Evolutionary conservation across 2,329 filamentous ascomycete genomes (phyloP).

Genomic region (Hirsutella rhossiliensis): DNA sequence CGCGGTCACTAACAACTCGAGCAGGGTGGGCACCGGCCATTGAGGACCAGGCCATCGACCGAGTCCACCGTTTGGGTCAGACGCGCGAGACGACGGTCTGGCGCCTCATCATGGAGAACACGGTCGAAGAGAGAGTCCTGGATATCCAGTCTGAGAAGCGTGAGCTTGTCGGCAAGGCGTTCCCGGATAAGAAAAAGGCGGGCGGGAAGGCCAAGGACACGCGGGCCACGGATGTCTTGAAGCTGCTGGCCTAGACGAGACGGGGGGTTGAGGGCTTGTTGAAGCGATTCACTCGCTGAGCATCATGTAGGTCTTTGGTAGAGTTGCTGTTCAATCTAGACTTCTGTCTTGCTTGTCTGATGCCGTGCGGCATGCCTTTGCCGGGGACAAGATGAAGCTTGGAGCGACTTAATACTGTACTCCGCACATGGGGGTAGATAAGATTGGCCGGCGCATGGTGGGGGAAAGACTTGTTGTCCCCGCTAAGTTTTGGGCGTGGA

Average conservation of each 20-base stretch:
- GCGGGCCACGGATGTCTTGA: slow-evolving; percentile 41
- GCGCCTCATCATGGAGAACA: slow-evolving; percentile 67
- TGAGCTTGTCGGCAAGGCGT: slow-evolving; percentile 64
- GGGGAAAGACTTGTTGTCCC: too few relatives aligned
- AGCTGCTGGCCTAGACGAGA: slow-evolving; percentile 25
- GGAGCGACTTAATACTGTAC: too few relatives aligned
- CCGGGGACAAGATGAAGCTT: too few relatives aligned
- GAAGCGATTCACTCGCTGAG: background rate
- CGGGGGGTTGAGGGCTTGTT: background rate
- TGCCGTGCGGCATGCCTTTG: too few relatives aligned
- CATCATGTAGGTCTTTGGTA: too few relatives aligned
- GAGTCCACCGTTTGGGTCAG: slow-evolving; percentile 78
- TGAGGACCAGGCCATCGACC: slow-evolving; percentile 82
- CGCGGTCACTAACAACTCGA: background rate
- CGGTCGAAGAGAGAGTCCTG: slow-evolving; percentile 71
- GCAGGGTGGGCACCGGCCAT: slow-evolving; percentile 81
- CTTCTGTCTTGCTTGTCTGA: too few relatives aligned
- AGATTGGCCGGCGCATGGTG: background rate
- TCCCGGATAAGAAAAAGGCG: slow-evolving; percentile 52
- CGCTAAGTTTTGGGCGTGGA: too few relatives aligned
- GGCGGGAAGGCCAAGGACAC: slow-evolving; percentile 44
- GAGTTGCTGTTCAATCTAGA: too few relatives aligned
- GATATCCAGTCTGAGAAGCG: slow-evolving; percentile 70
- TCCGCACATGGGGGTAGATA: too few relatives aligned
- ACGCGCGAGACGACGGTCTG: slow-evolving; percentile 68